phyloP scores from a whole-genome alignment of 1,139 yeast genomes.

The Lodderomyces theae region DNA sequence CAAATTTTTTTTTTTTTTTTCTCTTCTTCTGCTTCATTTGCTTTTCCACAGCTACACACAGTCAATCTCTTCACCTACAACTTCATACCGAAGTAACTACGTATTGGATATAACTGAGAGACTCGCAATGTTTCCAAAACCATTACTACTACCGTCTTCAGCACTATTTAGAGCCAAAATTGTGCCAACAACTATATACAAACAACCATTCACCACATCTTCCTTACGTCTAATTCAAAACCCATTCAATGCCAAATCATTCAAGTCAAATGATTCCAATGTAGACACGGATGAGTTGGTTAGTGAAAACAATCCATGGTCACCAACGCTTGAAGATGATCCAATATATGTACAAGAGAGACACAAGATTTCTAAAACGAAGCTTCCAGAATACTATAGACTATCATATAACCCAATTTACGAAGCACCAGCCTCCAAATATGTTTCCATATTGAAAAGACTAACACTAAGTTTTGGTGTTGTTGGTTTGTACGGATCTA shows the following conservation, averaged over 20 bases:
- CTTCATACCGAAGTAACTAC: too few relatives aligned
- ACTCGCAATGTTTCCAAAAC: too few relatives aligned
- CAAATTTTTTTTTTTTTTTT: not conserved
- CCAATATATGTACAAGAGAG: slow-evolving; percentile 31
- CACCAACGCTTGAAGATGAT: slow-evolving; percentile 43
- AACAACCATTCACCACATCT: not conserved
- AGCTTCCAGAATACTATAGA: slow-evolving; percentile 43
- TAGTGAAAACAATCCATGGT: slow-evolving; percentile 48
- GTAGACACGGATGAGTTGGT: slow-evolving; percentile 44
- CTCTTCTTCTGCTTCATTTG: not conserved
- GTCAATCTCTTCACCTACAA: too few relatives aligned
- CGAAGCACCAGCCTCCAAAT: slow-evolving; percentile 54
- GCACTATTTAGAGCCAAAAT: not conserved
- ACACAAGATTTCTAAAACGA: slow-evolving; percentile 23
- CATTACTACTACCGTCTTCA: not conserved
- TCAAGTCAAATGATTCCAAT: slow-evolving; percentile 30
- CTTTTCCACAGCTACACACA: not conserved
- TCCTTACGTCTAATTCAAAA: not conserved
- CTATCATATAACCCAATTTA: slow-evolving; percentile 55
- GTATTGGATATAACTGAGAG: too few relatives aligned
- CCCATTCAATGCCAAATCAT: slow-evolving; percentile 4
- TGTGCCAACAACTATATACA: not conserved
- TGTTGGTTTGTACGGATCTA: slow-evolving; percentile 54
- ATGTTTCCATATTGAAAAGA: slow-evolving; percentile 54
- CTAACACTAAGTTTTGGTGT: slow-evolving; percentile 54